Base-by-base conservation (phyloP, 768 basidiomycete genomes). In the Tricholoma flavovirens region DNA sequence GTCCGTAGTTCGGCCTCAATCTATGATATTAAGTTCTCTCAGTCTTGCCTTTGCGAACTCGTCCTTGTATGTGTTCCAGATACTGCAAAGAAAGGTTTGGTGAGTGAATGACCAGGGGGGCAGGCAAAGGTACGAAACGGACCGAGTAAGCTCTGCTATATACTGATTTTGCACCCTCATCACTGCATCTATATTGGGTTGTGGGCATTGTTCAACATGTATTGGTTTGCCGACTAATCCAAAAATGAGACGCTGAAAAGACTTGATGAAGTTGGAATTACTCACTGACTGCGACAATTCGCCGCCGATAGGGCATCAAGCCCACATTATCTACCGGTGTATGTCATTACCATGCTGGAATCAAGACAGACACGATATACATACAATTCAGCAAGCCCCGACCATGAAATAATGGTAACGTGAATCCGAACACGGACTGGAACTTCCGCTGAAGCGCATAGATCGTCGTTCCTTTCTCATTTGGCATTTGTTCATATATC, bases 401-500 rank as follows among this genome's bases (percentile, higher is more conserved):
- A 2, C 97, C 97, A 67, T 97, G 96, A 72, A 99, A 99, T n/a
- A 99, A 73, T 0, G 97, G 96, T 10, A 99, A 73, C 0, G 96
- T 99, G 69, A 98, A 99, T 5, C 96, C 96, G 63, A 99, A 98
- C 42, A 90, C 71, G 50, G 78, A 83, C 69, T 98, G 93, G 69
- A 99, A 98, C 66, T 84, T 86, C 69, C 91, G 90, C 71, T 99
- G 96, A 5, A 97, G 64, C 10, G 77, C 80, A 71, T 93, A 91
- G 22, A 97, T 71, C 15, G 87, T 86, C 2, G 96, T 97, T 1
- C 95, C 96, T 63, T 86, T 88, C 64, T 93, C 86, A 66, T 98
- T 99, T 2, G 93, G 88, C 86, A 98, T 89, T 75, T 99, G 96
- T 59, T 95, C 81, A 64, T 92, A 99, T 51, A 99, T 97, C 94